Evolutionary conservation across 305 asterid species (phyloP), one percentile per base, ranked within the genome.

Genomic region (Rubia tinctorum): DNA sequence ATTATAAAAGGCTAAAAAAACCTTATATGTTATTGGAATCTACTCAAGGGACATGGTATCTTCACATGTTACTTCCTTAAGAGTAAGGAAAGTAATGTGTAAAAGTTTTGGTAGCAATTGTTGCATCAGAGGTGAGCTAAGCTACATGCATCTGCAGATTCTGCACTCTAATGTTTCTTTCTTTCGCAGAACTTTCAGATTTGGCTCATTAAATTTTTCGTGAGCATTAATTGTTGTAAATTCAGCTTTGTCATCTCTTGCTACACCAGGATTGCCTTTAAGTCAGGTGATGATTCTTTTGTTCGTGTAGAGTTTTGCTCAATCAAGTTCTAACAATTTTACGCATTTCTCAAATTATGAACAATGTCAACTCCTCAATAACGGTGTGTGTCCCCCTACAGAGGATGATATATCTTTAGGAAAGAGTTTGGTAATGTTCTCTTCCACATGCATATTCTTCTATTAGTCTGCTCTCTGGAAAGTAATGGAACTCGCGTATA

Each of bases 301-400:
- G 4, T 45, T 59, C 22, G 23, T 1, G 44, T 22, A 25, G 3
- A 27, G 39, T 40, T 25, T 66, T 53, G 10, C 18, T 67, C 34
- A 64, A 37, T n/a, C 63, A 30, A 23, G 25, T 63, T 23, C 69
- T 59, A 44, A 68, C 60, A 14, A 60, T 75, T 47, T 11, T 7
- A 68, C 62, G 34, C 40, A 37, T 73, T 78, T 66, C 72, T 7
- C 73, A 71, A 5, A 73, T 30, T 49, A 15, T 64, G 61, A 72
- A 79, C 92, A 91, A 96, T 91, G 96, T 76, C 93, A 82, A 77
- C 75, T 91, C 70, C 93, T 91, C 73, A 91, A 91, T 80, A 82
- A 88, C 84, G 89, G 97, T 78, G 90, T 71, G 56, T 91, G 97
- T 75, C 95, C 97, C 55, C 83, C 93, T 75, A 87, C 97, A 5